A percentile compares a stretch with the other conserved stretches of the same genome.
phyloP scores from a whole-genome alignment of 805 yeast species.

The Metschnikowia gruessii region DNA sequence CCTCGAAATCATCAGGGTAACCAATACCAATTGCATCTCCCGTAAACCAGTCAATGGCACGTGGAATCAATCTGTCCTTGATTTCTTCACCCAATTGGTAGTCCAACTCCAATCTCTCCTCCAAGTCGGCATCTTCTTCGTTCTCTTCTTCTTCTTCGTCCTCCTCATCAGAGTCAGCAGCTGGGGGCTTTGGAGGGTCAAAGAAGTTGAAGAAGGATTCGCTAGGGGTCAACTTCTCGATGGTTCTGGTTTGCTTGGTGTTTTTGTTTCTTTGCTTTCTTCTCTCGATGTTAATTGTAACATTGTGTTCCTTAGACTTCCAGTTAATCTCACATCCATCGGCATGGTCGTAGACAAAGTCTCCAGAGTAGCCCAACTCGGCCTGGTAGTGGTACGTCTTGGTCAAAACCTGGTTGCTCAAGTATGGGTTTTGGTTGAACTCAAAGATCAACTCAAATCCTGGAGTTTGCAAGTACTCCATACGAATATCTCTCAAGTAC shows the following conservation, averaged over 20 bases:
- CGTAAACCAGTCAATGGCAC: conserved; percentile 98
- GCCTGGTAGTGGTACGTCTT: conserved; percentile 93
- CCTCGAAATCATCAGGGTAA: conserved; percentile 56
- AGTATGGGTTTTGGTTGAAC: conserved; percentile 72
- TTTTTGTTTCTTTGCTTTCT: conserved; percentile 96
- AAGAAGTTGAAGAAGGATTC: conserved; percentile 96
- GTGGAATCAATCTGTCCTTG: conserved; percentile 91
- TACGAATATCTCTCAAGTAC: conserved; percentile 62
- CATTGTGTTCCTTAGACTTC: conserved; percentile 75
- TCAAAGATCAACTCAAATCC: conserved; percentile 87
- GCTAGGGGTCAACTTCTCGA: conserved; percentile 90
- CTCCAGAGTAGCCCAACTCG: conserved; percentile 92
- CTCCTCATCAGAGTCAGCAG: conserved; percentile 50
- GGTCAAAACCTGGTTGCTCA: conserved; percentile 66
- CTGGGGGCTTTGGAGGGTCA: conserved; percentile 83
- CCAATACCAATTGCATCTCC: conserved; percentile 88
- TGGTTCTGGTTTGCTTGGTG: conserved; percentile 93
- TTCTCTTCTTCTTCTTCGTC: conserved; percentile 52
- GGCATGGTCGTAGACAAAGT: conserved; percentile 95
- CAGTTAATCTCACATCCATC: conserved; percentile 86
- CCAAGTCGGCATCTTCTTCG: conserved; percentile 70
- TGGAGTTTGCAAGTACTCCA: conserved; percentile 78
- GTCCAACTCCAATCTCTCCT: conserved; percentile 82
- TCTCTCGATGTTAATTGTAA: conserved; percentile 83
- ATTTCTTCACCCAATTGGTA: conserved; percentile 95